phyloP scores from a whole-genome alignment of 345 rosid species.

The Syzygium jambos region DNA sequence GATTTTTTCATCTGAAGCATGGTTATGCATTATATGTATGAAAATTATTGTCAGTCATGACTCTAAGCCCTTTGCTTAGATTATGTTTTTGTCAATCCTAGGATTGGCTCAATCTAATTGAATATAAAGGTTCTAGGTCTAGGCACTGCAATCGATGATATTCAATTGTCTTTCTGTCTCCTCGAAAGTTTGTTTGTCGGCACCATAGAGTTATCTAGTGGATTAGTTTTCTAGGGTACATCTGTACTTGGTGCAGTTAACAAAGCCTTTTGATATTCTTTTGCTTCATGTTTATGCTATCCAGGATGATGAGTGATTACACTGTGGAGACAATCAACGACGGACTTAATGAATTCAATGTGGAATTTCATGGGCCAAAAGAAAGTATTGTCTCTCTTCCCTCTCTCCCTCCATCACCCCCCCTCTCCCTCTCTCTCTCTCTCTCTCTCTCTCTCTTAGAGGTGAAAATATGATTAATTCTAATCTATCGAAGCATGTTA shows the following conservation, averaged over 20 bases:
- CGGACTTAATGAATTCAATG: conserved; percentile 65
- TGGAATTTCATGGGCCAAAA: conserved; percentile 71
- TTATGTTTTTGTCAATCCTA: not conserved
- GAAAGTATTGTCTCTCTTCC: conserved; percentile 33
- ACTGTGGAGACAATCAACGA: conserved; percentile 63
- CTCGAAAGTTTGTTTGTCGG: not conserved
- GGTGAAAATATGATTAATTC: not conserved
- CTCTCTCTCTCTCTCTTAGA: not conserved
- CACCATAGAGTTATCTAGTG: not conserved
- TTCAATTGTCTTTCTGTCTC: not conserved
- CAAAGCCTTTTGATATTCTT: not conserved
- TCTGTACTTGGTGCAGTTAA: not conserved
- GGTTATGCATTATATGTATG: not conserved
- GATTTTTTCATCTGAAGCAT: not conserved
- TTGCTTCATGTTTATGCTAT: conserved; percentile 7
- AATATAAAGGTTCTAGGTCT: not conserved
- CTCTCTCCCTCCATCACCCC: not conserved
- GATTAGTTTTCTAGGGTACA: not conserved
- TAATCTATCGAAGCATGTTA: not conserved
- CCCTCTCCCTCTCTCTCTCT: not conserved
- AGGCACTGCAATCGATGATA: not conserved
- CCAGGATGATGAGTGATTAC: conserved; percentile 84
- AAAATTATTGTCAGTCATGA: not conserved
- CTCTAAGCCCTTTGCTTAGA: not conserved
- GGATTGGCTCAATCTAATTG: not conserved